A percentile compares a stretch with the other conserved stretches of the same genome.
Conservation (phyloP, 1,139 yeast genomes). For the Nadsonia starkeyi-henricii region DNA sequence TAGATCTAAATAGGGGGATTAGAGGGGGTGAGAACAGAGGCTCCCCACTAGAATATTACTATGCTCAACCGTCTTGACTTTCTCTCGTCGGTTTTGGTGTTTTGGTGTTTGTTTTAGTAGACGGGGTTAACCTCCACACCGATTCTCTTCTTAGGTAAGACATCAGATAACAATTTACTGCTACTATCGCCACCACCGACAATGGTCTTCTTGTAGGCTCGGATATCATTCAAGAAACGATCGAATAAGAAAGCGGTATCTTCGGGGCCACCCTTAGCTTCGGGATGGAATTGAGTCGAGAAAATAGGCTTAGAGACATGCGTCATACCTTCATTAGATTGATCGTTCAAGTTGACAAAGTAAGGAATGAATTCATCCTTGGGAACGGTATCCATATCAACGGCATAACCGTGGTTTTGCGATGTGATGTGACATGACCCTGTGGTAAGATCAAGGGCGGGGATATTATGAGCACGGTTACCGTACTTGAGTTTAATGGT, state of each 20-base stretch:
- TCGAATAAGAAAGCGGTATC: slow-evolving; percentile 87
- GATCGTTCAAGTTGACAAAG: slow-evolving; percentile 85
- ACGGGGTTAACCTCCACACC: slow-evolving; percentile 26
- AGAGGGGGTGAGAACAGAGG: too few relatives aligned
- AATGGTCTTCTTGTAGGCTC: slow-evolving; percentile 36
- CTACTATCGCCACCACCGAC: slow-evolving; percentile 36
- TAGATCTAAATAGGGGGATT: too few relatives aligned
- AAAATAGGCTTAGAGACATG: slow-evolving; percentile 77
- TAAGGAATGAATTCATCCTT: slow-evolving; percentile 69
- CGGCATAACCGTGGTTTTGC: slow-evolving; percentile 97
- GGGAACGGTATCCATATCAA: slow-evolving; percentile 57
- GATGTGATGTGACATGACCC: slow-evolving; percentile 96
- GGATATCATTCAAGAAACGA: slow-evolving; percentile 65
- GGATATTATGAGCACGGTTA: slow-evolving; percentile 96
- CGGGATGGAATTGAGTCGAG: slow-evolving; percentile 97
- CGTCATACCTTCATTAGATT: slow-evolving; percentile 94
- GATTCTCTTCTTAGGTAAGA: slow-evolving; percentile 79
- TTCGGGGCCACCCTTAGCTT: slow-evolving; percentile 97
- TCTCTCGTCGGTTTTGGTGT: too few relatives aligned
- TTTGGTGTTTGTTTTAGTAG: too few relatives aligned
- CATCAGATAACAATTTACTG: slow-evolving; percentile 53
- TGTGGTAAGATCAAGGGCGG: slow-evolving; percentile 77
- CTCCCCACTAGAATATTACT: too few relatives aligned
- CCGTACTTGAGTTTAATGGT: slow-evolving; percentile 91
- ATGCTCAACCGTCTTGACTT: too few relatives aligned